A percentile compares a stretch with the other conserved stretches of the same genome.
These are phyloP conservation scores for Brassica hybrid DNA, from an alignment of 441 rosid genomes.

Conservation along the genomic window DNA sequence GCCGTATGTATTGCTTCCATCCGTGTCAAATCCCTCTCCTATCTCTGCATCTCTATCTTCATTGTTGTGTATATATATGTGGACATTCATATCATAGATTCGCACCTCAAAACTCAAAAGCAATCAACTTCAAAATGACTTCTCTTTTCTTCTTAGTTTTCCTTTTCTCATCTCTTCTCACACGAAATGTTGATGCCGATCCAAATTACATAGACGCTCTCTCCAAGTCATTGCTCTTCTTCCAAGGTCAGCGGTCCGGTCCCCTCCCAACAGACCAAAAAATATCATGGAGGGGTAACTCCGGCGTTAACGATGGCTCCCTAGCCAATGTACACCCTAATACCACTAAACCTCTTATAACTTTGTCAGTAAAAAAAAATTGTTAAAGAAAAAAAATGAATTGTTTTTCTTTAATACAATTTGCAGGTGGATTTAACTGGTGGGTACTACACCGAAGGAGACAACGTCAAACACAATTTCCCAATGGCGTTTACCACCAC, in stretches of 20 bases:
- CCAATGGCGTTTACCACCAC: slow-evolving; percentile 81
- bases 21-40: slow-evolving; percentile 27
- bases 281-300: slow-evolving; percentile 72
- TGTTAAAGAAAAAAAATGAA: no score
- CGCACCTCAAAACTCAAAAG: slow-evolving; percentile 32
- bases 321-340: slow-evolving; percentile 53
- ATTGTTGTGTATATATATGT: slow-evolving; percentile 25
- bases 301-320: slow-evolving; percentile 79
- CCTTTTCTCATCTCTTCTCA: slow-evolving; percentile 38
- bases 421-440: slow-evolving; percentile 68
- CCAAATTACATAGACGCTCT: slow-evolving; percentile 87
- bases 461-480: slow-evolving; percentile 69
- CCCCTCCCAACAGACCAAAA: slow-evolving; percentile 60
- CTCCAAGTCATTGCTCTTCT: slow-evolving; percentile 77
- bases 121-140: slow-evolving; percentile 28
- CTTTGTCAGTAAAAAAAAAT: not conserved
- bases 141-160: slow-evolving; percentile 35
- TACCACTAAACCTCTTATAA: not conserved
- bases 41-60: not conserved
- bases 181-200: slow-evolving; percentile 46
- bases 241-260: slow-evolving; percentile 92
- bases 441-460: slow-evolving; percentile 78
- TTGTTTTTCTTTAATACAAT: not conserved
- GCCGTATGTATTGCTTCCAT: slow-evolving; percentile 38
- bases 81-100: slow-evolving; percentile 13